Base-by-base conservation (phyloP, 768 basidiomycete genomes). In the Strobilomyces confusus region DNA sequence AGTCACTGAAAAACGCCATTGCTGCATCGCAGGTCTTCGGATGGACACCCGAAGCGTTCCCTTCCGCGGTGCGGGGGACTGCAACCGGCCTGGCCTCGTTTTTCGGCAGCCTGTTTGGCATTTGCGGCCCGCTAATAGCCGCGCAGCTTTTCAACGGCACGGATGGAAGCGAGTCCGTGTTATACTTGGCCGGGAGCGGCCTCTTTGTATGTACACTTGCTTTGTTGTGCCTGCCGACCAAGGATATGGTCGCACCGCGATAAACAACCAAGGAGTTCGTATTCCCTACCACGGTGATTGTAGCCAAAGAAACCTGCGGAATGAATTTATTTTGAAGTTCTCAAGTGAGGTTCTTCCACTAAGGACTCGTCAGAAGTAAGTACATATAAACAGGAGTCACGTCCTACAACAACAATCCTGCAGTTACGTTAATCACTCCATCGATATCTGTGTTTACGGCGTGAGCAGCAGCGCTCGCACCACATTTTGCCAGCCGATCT, bases 401-500 rank as follows among this genome's bases (percentile, higher is more conserved):
- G n/a, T n/a, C n/a, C n/a, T n/a, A n/a, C n/a, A n/a, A n/a, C n/a
- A n/a, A 26, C 26, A 26, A 26, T 4, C 26, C 26, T 8, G 5
- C 26, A 26, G 26, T 8, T 8, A 4, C 8, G 26, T 8, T 4
- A 26, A 26, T 8, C 5, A 26, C 26, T 26, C 4, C 26, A 26
- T 55, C 43, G 25, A 19, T n/a, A 9, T 9, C 37, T 17, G 17
- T 8, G 17, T 25, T 11, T 30, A 37, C 51, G 8, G 20, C 7
- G 22, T 20, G 13, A 17, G 5, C 12, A 34, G 38, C 23, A 25
- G 14, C 25, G 2, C 33, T 32, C 22, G 53, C 50, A 13, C 47
- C 47, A 8, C 36, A 8, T 19, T 60, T 69, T 0, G 68, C 66
- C 1, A 67, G 48, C 29, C n/a, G 40, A 46, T 69, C 68, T 3